phyloP scores from a whole-genome alignment of 208 protist species.

The Trypanosoma grayi region DNA sequence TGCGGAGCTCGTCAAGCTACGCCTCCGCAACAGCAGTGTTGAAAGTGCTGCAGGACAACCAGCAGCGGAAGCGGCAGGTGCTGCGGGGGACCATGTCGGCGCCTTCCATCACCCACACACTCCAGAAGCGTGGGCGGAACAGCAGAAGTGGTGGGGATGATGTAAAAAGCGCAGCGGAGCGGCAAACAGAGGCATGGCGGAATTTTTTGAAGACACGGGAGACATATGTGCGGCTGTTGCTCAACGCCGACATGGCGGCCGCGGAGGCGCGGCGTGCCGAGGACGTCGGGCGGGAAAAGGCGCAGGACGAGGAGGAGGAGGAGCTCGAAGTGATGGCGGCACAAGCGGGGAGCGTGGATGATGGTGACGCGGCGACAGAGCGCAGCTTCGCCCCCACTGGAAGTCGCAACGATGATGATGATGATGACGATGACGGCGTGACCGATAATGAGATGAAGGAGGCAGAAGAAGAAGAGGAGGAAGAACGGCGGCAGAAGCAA shows the following conservation, averaged over 20 bases:
- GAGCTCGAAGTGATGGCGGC: too few relatives aligned
- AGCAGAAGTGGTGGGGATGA: too few relatives aligned
- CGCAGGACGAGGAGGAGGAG: too few relatives aligned
- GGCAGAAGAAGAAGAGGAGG: slow-evolving; percentile 4
- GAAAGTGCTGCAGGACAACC: slow-evolving; percentile 45
- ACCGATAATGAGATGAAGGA: too few relatives aligned
- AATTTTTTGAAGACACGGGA: slow-evolving; percentile 42
- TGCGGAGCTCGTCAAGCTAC: slow-evolving; percentile 55
- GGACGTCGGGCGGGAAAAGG: too few relatives aligned
- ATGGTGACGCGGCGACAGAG: too few relatives aligned
- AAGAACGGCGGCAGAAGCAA: not conserved
- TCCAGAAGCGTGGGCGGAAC: too few relatives aligned
- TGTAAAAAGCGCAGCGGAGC: not conserved
- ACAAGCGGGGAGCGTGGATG: not conserved
- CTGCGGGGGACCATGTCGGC: slow-evolving; percentile 16
- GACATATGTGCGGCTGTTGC: slow-evolving; percentile 43
- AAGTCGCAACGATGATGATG: not conserved
- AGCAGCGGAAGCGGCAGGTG: slow-evolving; percentile 13
- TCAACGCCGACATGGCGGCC: slow-evolving; percentile 36
- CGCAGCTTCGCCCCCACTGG: too few relatives aligned
- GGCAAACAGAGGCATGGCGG: slow-evolving; percentile 20
- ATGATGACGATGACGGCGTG: slow-evolving; percentile 1
- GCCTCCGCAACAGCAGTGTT: slow-evolving; percentile 65
- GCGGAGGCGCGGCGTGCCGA: too few relatives aligned
- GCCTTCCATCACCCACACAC: not conserved